phyloP scores from a whole-genome alignment of 495 filamentous ascomycete species.

The Pseudoneurospora amorphoporcata region DNA sequence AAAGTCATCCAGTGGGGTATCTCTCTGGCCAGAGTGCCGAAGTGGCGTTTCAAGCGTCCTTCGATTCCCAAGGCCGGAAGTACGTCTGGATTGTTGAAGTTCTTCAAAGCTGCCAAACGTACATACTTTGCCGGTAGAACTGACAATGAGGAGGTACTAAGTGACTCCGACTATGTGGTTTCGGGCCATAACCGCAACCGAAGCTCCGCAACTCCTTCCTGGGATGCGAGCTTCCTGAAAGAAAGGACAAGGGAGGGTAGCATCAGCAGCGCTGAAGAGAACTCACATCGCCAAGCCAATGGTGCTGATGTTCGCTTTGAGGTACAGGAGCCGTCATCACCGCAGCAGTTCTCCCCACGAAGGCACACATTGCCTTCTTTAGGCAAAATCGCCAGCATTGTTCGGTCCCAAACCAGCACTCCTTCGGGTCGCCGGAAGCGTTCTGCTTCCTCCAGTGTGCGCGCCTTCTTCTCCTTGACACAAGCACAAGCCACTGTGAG shows the following conservation, averaged over 20 bases:
- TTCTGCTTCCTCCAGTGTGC: constrained; percentile 52
- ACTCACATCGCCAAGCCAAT: neutral
- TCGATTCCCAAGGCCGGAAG: constrained; percentile 12
- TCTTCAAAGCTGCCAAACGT: neutral
- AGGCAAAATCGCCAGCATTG: constrained; percentile 10
- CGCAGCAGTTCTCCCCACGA: constrained; percentile 19
- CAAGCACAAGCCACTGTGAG: constrained; percentile 60
- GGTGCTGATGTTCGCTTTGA: constrained; percentile 10
- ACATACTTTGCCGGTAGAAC: neutral
- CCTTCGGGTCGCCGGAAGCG: constrained; percentile 58
- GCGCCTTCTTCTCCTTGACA: constrained; percentile 71
- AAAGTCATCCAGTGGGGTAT: constrained; percentile 80
- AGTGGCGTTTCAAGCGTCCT: constrained; percentile 69
- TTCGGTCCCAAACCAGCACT: constrained; percentile 37
- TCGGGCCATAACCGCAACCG: neutral
- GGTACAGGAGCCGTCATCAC: constrained; percentile 2
- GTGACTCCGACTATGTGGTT: neutral
- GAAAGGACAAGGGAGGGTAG: neutral
- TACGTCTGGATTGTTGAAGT: neutral
- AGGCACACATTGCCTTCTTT: constrained; percentile 45
- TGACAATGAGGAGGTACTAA: neutral
- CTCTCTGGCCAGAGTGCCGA: constrained; percentile 74
- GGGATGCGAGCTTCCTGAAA: neutral
- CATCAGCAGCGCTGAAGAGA: constrained; percentile 7
- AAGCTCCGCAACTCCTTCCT: neutral